phyloP scores from a whole-genome alignment of 2,329 filamentous ascomycete species.

The Pseudogymnoascus pannorum region DNA sequence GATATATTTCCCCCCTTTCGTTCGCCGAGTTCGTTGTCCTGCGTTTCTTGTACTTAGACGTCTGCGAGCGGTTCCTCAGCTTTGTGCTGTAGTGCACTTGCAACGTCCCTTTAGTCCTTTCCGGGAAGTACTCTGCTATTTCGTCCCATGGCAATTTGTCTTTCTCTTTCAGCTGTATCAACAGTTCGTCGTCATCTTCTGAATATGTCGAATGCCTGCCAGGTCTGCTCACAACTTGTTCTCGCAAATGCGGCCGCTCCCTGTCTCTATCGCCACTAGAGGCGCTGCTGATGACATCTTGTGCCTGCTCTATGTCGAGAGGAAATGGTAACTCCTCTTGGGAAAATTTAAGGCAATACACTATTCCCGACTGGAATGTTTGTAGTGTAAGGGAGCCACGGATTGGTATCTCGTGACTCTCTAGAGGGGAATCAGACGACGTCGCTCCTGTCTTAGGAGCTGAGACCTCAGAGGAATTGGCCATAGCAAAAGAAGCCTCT shows the following conservation, averaged over 20 bases:
- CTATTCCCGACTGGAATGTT: background rate
- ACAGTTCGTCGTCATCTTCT: slow-evolving; percentile 15
- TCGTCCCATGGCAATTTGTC: slow-evolving; percentile 18
- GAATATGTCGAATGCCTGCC: slow-evolving; percentile 15
- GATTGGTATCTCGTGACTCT: background rate
- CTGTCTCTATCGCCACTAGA: background rate
- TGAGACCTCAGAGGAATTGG: background rate
- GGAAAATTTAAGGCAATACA: slow-evolving; percentile 3
- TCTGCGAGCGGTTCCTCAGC: slow-evolving; percentile 16
- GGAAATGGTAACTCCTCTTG: background rate
- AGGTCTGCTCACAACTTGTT: slow-evolving; percentile 14
- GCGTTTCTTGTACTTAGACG: slow-evolving; percentile 15
- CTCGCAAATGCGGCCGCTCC: slow-evolving; percentile 8
- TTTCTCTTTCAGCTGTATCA: slow-evolving; percentile 14
- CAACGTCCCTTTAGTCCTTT: slow-evolving; percentile 19
- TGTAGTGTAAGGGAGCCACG: background rate
- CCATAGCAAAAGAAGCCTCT: background rate
- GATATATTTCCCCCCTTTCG: too few relatives aligned
- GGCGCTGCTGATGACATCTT: background rate
- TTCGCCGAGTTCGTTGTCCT: too few relatives aligned
- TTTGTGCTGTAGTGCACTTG: slow-evolving; percentile 20
- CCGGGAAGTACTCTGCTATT: slow-evolving; percentile 17
- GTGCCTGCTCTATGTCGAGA: background rate
- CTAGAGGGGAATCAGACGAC: background rate
- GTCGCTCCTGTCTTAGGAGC: background rate